Percentiles rank a stretch among this genome's conserved stretches.
phyloP scores from a whole-genome alignment of 2,329 filamentous ascomycete genomes.

The Fonsecaea monophora region DNA sequence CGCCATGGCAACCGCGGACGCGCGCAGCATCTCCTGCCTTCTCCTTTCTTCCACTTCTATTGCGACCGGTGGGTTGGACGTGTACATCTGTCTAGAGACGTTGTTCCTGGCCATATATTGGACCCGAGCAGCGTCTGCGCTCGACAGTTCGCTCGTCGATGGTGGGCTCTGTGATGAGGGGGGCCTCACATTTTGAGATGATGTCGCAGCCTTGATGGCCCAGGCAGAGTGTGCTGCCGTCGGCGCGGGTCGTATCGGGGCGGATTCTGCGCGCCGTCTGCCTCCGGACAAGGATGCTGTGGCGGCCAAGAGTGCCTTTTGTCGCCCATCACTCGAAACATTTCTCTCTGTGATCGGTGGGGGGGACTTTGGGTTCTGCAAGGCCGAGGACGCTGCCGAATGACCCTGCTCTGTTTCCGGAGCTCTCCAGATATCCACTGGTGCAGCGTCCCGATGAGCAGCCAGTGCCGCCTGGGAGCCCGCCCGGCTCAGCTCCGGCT shows the following conservation, averaged over 20 bases:
- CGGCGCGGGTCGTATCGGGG: conserved; percentile 54
- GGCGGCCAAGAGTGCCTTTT: conserved; percentile 75
- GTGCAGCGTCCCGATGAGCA: conserved; percentile 63
- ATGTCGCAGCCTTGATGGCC: conserved; percentile 76
- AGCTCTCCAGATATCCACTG: conserved; percentile 60
- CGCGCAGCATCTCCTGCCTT: conserved; percentile 74
- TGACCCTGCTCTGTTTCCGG: conserved; percentile 61
- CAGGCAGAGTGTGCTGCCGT: conserved; percentile 56
- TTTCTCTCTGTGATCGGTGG: conserved; percentile 56
- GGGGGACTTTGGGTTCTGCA: conserved; percentile 60
- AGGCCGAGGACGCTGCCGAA: conserved; percentile 72
- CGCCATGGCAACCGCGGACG: conserved; percentile 88
- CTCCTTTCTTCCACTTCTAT: conserved; percentile 76
- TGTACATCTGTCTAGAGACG: conserved; percentile 77
- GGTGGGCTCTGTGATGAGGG: conserved; percentile 54
- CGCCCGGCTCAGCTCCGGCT: conserved; percentile 67
- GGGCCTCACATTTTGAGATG: conserved; percentile 61
- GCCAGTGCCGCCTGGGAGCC: conserved; percentile 77
- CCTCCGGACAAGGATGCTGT: conserved; percentile 73
- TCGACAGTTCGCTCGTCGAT: conserved; percentile 46
- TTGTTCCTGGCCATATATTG: conserved; percentile 71
- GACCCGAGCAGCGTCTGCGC: conserved; percentile 65
- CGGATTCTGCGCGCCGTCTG: conserved; percentile 70
- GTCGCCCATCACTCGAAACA: conserved; percentile 59
- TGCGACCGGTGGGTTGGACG: conserved; percentile 73